Conservation (phyloP, 495 filamentous ascomycete genomes). For the Xylaria flabelliformis region DNA sequence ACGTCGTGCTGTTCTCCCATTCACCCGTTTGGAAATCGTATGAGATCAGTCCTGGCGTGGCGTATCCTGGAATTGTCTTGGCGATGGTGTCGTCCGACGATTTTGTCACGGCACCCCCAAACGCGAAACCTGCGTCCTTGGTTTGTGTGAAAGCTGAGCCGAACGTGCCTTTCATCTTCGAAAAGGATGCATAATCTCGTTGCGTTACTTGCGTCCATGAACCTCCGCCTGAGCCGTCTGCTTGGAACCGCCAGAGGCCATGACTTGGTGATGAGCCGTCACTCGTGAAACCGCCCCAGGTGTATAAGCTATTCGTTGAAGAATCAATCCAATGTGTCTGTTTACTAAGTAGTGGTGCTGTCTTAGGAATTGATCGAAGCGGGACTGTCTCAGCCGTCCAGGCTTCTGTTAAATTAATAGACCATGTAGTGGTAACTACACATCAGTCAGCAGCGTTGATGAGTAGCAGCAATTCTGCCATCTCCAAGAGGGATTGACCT, state of each 20-base stretch:
- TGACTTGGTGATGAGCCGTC: constrained; percentile 28
- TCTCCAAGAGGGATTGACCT: not conserved
- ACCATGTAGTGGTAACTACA: constrained; percentile 43
- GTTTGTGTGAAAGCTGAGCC: constrained; percentile 36
- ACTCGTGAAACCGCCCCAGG: constrained; percentile 43
- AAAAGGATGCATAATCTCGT: constrained; percentile 34
- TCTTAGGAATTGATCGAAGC: constrained; percentile 39
- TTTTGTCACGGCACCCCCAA: constrained; percentile 40
- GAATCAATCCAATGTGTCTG: constrained; percentile 41
- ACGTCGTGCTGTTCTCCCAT: constrained; percentile 41
- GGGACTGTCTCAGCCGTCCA: constrained; percentile 42
- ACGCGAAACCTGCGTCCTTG: constrained; percentile 33
- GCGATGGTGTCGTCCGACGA: constrained; percentile 36
- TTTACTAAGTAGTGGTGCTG: constrained; percentile 30
- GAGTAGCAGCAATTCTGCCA: not conserved
- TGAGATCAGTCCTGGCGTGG: constrained; percentile 40
- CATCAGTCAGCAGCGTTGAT: constrained; percentile 17
- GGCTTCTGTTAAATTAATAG: constrained; percentile 44
- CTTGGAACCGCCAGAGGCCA: constrained; percentile 43
- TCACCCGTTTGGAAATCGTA: constrained; percentile 44
- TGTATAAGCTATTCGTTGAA: constrained; percentile 39
- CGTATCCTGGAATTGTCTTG: constrained; percentile 33
- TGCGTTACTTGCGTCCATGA: constrained; percentile 42
- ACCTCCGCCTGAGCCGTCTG: constrained; percentile 45
- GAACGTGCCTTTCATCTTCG: constrained; percentile 29